Base-by-base conservation (phyloP, 2,329 filamentous ascomycete genomes). In the Tolypocladium endophyticum region DNA sequence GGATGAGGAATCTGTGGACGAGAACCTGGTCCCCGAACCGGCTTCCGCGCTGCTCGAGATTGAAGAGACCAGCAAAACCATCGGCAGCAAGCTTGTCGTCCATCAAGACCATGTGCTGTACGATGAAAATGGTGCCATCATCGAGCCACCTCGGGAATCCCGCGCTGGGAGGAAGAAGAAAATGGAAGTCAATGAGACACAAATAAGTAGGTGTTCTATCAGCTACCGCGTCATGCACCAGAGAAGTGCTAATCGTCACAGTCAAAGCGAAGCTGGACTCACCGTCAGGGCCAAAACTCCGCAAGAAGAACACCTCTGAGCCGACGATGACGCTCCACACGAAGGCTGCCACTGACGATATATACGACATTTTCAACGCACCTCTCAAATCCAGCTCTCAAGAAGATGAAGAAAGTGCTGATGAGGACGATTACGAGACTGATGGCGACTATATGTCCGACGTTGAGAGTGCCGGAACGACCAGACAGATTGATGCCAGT, bases 311-410 rank as follows among this genome's bases (percentile, higher is more conserved):
- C 65, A 64, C 74, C 2, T 77, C 81, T 57, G 93, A 97, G 73
- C 90, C 92, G n/a, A 99, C 94, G 1, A 97, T 99, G 92, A 99
- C 94, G 0, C 84, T 99, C 64, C 92, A 97, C 70, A 99, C 94
- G 16, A 90, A 85, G 67, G 93, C 94, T 64, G 94, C 94, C 5
- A 97, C 93, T 63, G 92, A 97, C 66, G 94, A 99, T 66, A 97
- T 99, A 58, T 97, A 97, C 68, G 92, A 92, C 60, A 90, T 99
- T 55, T 99, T 97, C 75, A 97, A 94, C 68, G 89, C 94, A 60
- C 93, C 94, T 1, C 58, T 71, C 64, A 62, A 69, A 64, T 20
- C 69, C 57, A 60, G 60, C 55, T 55, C 62, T 1, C 59, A 69
- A 16, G 67, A 71, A 2, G 70, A 66, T 1, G 76, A 77, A 9